phyloP scores from a whole-genome alignment of 768 basidiomycete genomes.

The Paxillus involutus region DNA sequence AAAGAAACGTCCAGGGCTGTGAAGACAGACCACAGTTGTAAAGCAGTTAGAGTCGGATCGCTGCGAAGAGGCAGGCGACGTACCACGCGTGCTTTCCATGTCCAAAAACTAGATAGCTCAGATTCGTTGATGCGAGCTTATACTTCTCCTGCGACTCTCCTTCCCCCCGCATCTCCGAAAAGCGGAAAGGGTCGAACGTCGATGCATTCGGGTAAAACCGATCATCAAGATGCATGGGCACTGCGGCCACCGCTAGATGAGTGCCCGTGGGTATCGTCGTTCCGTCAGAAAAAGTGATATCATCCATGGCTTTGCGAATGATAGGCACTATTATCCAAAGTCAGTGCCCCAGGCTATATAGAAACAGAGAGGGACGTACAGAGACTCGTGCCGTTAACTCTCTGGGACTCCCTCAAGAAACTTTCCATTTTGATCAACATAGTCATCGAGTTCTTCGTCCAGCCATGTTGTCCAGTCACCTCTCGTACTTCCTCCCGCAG shows the following conservation, averaged over 20 bases:
- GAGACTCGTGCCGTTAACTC: slow-evolving; percentile 33
- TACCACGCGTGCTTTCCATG: slow-evolving; percentile 36
- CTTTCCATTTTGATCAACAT: slow-evolving; percentile 41
- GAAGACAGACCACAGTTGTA: not conserved
- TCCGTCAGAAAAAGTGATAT: slow-evolving; percentile 34
- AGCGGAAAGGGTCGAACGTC: slow-evolving; percentile 43
- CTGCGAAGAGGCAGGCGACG: slow-evolving; percentile 10
- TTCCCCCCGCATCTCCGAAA: slow-evolving; percentile 27
- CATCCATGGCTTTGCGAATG: slow-evolving; percentile 34
- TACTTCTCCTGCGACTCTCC: slow-evolving; percentile 23
- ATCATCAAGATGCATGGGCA: slow-evolving; percentile 39
- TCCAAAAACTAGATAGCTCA: slow-evolving; percentile 36
- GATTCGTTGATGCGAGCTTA: slow-evolving; percentile 29
- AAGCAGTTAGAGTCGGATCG: slow-evolving; percentile 2
- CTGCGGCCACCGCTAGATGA: slow-evolving; percentile 30
- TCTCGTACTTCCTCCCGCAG: slow-evolving; percentile 40
- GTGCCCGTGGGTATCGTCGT: slow-evolving; percentile 39
- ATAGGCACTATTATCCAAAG: slow-evolving; percentile 24
- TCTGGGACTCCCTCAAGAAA: slow-evolving; percentile 42
- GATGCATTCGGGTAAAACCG: slow-evolving; percentile 42
- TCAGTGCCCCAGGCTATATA: slow-evolving; percentile 2
- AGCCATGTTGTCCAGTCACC: slow-evolving; percentile 31
- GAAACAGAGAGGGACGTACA: slow-evolving; percentile 22
- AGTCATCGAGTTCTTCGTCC: slow-evolving; percentile 32
- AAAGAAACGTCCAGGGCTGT: slow-evolving; percentile 44